These are phyloP conservation scores for Syzygium jambos DNA, from an alignment of 345 rosid species.

Conservation along the genomic window DNA sequence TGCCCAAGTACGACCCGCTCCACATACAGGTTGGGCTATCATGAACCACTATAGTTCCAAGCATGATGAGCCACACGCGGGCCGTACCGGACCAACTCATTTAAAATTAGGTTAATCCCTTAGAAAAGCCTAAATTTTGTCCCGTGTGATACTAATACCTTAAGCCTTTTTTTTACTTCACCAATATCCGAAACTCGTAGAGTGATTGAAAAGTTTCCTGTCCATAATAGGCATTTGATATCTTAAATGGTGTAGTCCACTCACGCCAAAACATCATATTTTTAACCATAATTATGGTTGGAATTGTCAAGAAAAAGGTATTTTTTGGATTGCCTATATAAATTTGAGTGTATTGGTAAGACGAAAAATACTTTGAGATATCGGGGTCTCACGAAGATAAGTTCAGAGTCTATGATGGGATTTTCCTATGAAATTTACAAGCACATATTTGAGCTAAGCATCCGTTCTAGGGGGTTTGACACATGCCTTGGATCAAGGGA, in stretches of 20 bases:
- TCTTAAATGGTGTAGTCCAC: background rate
- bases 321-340: background rate
- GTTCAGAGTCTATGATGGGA: background rate
- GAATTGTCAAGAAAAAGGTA: background rate
- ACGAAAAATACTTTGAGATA: background rate
- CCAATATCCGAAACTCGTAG: background rate
- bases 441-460: background rate
- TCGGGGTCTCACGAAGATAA: background rate
- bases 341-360: background rate
- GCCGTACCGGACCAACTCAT: fast-evolving
- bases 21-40: background rate
- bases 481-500: too few relatives aligned
- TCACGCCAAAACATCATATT: background rate
- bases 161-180: background rate
- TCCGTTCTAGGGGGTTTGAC: background rate
- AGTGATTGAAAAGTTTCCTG: background rate
- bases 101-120: background rate
- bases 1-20: background rate
- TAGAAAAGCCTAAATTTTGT: background rate
- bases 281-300: background rate
- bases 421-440: background rate
- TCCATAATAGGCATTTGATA: background rate
- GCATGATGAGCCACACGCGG: fast-evolving
- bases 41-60: background rate
- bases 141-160: fast-evolving